These are phyloP conservation scores for Fomitopsis pulvina DNA, from an alignment of 768 basidiomycete species.

Conservation along the genomic window DNA sequence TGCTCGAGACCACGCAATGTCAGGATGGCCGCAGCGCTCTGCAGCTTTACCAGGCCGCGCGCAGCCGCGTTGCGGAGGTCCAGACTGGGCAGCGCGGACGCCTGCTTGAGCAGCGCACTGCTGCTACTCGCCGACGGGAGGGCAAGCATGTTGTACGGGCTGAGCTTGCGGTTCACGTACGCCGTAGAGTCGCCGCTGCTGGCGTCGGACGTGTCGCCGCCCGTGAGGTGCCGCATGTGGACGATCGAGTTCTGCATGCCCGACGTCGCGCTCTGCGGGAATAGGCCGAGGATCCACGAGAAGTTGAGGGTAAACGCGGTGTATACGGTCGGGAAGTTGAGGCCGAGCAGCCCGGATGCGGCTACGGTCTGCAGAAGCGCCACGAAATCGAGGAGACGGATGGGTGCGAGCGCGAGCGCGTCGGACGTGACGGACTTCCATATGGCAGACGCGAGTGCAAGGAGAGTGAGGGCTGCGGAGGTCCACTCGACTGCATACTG, in stretches of 20 bases:
- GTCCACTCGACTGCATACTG: constrained; percentile 75
- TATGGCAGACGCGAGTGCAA: constrained; percentile 47
- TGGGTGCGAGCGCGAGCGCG: constrained; percentile 56
- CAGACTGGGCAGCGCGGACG: constrained; percentile 13
- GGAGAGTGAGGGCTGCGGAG: constrained; percentile 57
- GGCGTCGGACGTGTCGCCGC: constrained; percentile 62
- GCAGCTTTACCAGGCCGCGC: background rate
- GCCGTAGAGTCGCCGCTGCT: constrained; percentile 54
- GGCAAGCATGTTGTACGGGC: constrained; percentile 57
- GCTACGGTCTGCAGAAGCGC: constrained; percentile 84
- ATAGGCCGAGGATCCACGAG: constrained; percentile 80
- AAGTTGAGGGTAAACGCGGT: constrained; percentile 81
- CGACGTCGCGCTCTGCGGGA: constrained; percentile 45
- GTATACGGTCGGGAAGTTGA: constrained; percentile 87
- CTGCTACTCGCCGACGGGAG: constrained; percentile 3
- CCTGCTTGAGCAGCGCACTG: constrained; percentile 8
- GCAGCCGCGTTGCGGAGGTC: constrained; percentile 10
- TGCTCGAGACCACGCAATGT: background rate
- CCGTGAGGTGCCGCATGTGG: constrained; percentile 75
- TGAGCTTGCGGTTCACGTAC: constrained; percentile 74
- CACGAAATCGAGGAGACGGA: constrained; percentile 76
- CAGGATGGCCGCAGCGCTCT: background rate
- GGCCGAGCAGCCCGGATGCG: constrained; percentile 66
- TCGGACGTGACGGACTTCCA: constrained; percentile 52
- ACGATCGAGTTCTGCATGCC: constrained; percentile 74